These are phyloP conservation scores for Lasiodiplodia theobromae DNA, from an alignment of 2,329 filamentous ascomycete species.

Conservation along the genomic window DNA sequence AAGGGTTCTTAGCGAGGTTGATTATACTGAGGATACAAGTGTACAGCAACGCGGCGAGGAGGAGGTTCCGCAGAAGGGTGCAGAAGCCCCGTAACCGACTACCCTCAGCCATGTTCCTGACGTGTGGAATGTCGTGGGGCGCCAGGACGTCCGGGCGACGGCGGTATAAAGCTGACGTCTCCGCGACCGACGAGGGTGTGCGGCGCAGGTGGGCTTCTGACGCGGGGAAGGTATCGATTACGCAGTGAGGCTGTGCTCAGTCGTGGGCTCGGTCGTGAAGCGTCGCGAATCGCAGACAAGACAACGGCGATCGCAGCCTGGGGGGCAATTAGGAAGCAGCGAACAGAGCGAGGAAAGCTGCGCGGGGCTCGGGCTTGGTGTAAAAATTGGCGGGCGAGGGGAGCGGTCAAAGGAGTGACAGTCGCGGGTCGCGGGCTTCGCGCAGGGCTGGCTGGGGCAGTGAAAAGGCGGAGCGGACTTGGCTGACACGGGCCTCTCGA, in stretches of 20 bases:
- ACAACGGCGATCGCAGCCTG: not conserved
- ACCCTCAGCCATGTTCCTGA: conserved; percentile 43
- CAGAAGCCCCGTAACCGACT: conserved; percentile 43
- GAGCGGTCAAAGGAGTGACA: conserved; percentile 27
- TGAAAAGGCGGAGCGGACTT: conserved; percentile 26
- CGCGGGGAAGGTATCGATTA: conserved; percentile 15
- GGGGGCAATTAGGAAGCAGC: conserved; percentile 2
- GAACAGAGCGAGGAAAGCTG: not conserved
- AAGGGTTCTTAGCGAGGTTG: conserved; percentile 50
- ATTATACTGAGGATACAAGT: conserved; percentile 51
- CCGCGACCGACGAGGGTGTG: conserved; percentile 1
- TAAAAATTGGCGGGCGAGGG: conserved; percentile 10
- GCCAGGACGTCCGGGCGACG: not conserved
- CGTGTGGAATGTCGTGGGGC: not conserved
- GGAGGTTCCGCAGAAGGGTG: conserved; percentile 52
- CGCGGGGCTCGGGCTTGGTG: not conserved
- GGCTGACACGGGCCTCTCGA: conserved; percentile 15
- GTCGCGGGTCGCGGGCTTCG: conserved; percentile 16
- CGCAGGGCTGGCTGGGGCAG: conserved; percentile 25
- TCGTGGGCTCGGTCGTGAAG: conserved; percentile 14
- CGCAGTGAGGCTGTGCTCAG: conserved; percentile 12
- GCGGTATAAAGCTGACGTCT: not conserved
- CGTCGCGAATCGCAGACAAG: conserved; percentile 7
- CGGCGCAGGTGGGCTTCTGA: conserved; percentile 11
- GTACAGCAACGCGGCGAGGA: conserved; percentile 52